These are phyloP conservation scores for Beta corolliflora DNA, from an alignment of 179 eudicot genomes.

Conservation along the genomic window DNA sequence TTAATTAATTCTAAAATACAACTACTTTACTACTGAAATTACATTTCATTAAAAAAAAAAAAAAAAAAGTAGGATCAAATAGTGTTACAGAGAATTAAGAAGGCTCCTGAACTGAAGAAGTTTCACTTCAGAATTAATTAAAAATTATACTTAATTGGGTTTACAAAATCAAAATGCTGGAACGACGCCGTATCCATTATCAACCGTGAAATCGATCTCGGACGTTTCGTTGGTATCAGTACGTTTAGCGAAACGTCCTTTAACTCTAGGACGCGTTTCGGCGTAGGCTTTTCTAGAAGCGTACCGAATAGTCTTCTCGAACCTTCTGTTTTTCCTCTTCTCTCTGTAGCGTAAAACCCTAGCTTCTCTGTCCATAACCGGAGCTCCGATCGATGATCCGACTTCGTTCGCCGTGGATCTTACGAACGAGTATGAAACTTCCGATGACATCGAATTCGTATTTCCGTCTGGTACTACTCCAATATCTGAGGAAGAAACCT, in stretches of 20 bases:
- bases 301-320: conserved; percentile 51
- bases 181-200: conserved; percentile 43
- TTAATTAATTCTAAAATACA: background rate
- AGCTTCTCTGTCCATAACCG: conserved; percentile 38
- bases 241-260: conserved; percentile 49
- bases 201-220: conserved; percentile 22
- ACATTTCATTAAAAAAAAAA: too few species aligned
- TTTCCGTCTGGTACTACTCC: conserved; percentile 49
- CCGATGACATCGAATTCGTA: conserved; percentile 31
- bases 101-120: conserved; percentile 4
- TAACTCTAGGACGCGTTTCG: conserved; percentile 45
- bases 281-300: conserved; percentile 51
- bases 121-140: background rate
- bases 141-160: background rate
- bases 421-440: conserved; percentile 20
- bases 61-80: background rate
- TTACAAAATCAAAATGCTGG: conserved; percentile 29
- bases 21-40: too few species aligned
- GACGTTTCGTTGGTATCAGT: conserved; percentile 27
- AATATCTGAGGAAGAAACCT: conserved; percentile 47
- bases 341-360: conserved; percentile 50
- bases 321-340: conserved; percentile 51
- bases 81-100: background rate
- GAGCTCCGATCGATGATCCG: conserved; percentile 11
- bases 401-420: conserved; percentile 7